These are phyloP conservation scores for Kregervanrija delftensis DNA, from an alignment of 805 yeast species.

Conservation along the genomic window DNA sequence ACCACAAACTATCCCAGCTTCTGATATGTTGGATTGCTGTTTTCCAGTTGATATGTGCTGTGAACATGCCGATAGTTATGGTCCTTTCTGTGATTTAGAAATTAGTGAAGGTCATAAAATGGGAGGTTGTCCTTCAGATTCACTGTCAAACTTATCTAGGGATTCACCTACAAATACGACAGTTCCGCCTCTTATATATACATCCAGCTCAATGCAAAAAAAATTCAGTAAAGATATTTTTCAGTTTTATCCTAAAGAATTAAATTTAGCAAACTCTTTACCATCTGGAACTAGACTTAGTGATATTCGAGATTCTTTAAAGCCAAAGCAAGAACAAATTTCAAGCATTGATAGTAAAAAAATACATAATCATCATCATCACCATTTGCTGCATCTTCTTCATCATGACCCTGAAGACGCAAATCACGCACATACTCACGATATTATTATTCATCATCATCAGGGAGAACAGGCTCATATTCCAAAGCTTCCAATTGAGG, in stretches of 20 bases:
- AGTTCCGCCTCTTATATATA: too few relatives aligned
- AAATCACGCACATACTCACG: slow-evolving; percentile 10
- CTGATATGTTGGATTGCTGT: not conserved
- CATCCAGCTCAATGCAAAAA: too few relatives aligned
- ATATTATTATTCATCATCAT: slow-evolving; percentile 13
- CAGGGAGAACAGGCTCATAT: slow-evolving; percentile 2
- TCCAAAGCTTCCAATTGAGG: not conserved
- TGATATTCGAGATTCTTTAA: slow-evolving; percentile 4
- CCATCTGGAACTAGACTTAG: not conserved
- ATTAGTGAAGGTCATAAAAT: too few relatives aligned
- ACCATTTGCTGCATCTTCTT: slow-evolving; percentile 13
- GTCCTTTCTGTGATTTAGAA: too few relatives aligned
- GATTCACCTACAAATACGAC: too few relatives aligned
- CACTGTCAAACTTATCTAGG: too few relatives aligned
- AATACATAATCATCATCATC: slow-evolving; percentile 7
- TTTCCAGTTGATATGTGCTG: too few relatives aligned
- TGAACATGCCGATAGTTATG: too few relatives aligned
- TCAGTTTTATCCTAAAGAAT: too few relatives aligned
- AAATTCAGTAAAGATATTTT: too few relatives aligned
- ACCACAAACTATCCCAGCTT: not conserved
- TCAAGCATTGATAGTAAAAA: not conserved
- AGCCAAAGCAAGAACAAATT: not conserved
- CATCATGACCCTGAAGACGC: slow-evolving; percentile 9
- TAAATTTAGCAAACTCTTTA: too few relatives aligned
- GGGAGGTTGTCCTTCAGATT: too few relatives aligned